Percentiles rank a stretch among this genome's conserved stretches.
Conservation (phyloP, 1,284 basidiomycete genomes). For the Ceraceosorus guamensis region DNA sequence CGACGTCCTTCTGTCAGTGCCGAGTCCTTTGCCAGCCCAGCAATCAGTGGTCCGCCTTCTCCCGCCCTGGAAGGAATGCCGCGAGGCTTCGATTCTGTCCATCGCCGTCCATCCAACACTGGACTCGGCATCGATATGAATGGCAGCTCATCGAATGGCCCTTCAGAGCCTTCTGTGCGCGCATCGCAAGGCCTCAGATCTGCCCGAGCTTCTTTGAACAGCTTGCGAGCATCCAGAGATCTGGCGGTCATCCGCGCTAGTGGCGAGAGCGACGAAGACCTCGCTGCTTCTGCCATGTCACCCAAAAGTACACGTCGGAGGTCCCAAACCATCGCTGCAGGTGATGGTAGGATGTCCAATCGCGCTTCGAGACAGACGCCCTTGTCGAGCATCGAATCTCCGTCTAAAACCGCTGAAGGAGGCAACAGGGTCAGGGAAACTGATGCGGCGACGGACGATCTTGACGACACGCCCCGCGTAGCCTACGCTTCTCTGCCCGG, state of each 20-base stretch:
- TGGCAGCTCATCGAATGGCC: no score
- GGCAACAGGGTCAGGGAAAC: not conserved
- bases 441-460: not conserved
- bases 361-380: no score
- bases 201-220: not conserved
- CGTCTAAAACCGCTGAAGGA: no score
- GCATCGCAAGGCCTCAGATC: not conserved
- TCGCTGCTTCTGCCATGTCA: not conserved
- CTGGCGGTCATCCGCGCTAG: not conserved
- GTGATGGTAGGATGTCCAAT: not conserved
- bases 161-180: no score
- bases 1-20: not conserved
- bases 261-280: no score
- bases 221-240: not conserved
- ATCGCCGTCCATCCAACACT: no score
- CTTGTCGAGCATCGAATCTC: no score
- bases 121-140: not conserved
- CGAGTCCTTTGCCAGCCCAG: no score
- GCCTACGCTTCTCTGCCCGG: slow-evolving; percentile 11
- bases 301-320: not conserved
- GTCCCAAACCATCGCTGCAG: not conserved
- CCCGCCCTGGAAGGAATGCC: no score
- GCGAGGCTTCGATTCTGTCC: no score
- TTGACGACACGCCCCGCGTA: slow-evolving; percentile 11
- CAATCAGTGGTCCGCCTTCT: not conserved